A percentile compares a stretch with the other conserved stretches of the same genome.
Evolutionary conservation across 257 asterid species (phyloP).

Genomic region (Nicotiana attenuata): DNA sequence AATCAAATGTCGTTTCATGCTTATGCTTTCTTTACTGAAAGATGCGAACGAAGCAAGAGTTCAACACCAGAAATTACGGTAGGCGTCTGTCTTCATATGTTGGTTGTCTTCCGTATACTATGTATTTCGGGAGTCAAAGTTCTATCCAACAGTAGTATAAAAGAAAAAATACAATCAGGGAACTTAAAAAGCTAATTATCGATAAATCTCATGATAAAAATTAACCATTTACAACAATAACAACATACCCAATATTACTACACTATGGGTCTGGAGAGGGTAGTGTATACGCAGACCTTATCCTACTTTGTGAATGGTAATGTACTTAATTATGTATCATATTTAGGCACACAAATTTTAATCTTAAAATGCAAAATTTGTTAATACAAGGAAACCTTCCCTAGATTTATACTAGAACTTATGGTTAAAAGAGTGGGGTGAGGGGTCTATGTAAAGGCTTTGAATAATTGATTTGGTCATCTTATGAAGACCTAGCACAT

Average conservation of each 20-base stretch:
- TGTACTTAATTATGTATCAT: neutral
- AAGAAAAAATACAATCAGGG: too few species aligned
- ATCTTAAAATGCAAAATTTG: neutral
- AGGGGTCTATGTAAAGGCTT: neutral
- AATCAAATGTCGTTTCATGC: neutral
- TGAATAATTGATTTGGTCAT: conserved; percentile 2
- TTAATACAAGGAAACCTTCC: neutral
- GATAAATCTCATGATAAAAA: too few species aligned
- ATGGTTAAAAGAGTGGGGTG: neutral
- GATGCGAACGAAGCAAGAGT: neutral
- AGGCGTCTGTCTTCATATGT: neutral
- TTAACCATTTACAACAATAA: too few species aligned
- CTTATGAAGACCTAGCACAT: neutral
- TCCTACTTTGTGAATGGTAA: neutral
- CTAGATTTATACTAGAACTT: neutral
- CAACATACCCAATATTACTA: too few species aligned
- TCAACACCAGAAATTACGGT: neutral
- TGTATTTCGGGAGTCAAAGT: too few species aligned
- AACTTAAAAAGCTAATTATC: too few species aligned
- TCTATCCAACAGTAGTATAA: too few species aligned
- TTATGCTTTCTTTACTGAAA: neutral
- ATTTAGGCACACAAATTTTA: neutral
- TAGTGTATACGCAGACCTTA: too few species aligned
- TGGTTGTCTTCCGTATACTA: too few species aligned
- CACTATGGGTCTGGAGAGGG: too few species aligned